Evolutionary conservation across 108 stramenopile genomes (phyloP).

Genomic region (Heterococcus sp.): DNA sequence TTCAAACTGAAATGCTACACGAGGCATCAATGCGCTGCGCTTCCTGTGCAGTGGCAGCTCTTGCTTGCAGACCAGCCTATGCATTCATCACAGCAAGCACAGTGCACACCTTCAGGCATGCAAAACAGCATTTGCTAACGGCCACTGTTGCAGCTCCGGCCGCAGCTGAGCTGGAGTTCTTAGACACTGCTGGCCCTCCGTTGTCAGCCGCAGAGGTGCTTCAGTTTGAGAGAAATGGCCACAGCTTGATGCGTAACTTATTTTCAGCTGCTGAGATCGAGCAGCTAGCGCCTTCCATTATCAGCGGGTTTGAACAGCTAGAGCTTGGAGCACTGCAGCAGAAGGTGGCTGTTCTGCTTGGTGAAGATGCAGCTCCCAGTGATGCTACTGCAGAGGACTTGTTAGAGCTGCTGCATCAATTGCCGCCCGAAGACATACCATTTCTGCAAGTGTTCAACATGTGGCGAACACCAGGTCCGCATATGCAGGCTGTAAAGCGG

Average conservation of each 20-base stretch:
- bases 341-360: not conserved
- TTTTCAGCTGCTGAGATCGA: not conserved
- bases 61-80: too few relatives aligned
- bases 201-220: not conserved
- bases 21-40: too few relatives aligned
- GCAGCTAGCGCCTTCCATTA: not conserved
- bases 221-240: not conserved
- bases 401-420: not conserved
- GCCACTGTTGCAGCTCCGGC: too few relatives aligned
- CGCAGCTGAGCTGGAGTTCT: not conserved
- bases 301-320: not conserved
- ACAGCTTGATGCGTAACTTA: not conserved
- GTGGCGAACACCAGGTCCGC: not conserved
- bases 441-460: slow-evolving; percentile 1
- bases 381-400: not conserved
- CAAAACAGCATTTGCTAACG: too few relatives aligned
- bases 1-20: too few relatives aligned
- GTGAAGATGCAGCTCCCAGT: not conserved
- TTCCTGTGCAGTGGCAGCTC: too few relatives aligned
- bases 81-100: too few relatives aligned
- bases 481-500: not conserved
- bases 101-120: too few relatives aligned
- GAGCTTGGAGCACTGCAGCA: not conserved
- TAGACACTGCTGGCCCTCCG: not conserved
- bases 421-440: not conserved